Evolutionary conservation across 2,329 filamentous ascomycete genomes (phyloP).

Genomic region (Pezicula carpinea): DNA sequence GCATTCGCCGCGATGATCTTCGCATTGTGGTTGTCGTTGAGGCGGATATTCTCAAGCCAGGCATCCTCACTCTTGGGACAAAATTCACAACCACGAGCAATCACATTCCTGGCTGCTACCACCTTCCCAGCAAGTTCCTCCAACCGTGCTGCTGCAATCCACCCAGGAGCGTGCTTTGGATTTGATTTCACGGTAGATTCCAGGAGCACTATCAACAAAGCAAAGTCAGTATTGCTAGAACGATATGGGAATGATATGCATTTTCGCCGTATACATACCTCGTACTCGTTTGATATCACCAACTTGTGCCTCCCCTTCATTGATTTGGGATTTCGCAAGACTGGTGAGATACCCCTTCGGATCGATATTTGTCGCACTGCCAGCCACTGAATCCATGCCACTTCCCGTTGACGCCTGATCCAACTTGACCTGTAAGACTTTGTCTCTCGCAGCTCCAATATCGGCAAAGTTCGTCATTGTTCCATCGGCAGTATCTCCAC

Average conservation of each 20-base stretch:
- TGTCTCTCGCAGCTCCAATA: constrained; percentile 93
- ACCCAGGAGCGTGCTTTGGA: constrained; percentile 87
- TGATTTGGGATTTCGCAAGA: constrained; percentile 74
- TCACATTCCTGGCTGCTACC: constrained; percentile 82
- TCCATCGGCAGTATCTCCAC: constrained; percentile 59
- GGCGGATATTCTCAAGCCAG: constrained; percentile 91
- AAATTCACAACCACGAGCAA: constrained; percentile 80
- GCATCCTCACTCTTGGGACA: constrained; percentile 93
- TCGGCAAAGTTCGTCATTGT: constrained; percentile 98
- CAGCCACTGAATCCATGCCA: constrained; percentile 63
- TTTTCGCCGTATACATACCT: neutral
- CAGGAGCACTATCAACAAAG: constrained; percentile 55
- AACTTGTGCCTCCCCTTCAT: constrained; percentile 76
- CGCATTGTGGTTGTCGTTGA: constrained; percentile 89
- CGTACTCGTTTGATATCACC: constrained; percentile 94
- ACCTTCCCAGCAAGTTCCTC: constrained; percentile 92
- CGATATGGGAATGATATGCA: too few relatives aligned
- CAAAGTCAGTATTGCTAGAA: too few relatives aligned
- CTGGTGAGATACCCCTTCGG: constrained; percentile 95
- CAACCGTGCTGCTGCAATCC: constrained; percentile 89
- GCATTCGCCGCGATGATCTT: constrained; percentile 93
- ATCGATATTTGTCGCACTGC: constrained; percentile 87
- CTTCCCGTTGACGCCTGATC: constrained; percentile 79
- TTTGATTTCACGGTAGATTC: constrained; percentile 98
- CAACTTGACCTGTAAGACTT: constrained; percentile 88